Evolutionary conservation across 768 basidiomycete species (phyloP).

Genomic region (Cystoderma amianthinum): DNA sequence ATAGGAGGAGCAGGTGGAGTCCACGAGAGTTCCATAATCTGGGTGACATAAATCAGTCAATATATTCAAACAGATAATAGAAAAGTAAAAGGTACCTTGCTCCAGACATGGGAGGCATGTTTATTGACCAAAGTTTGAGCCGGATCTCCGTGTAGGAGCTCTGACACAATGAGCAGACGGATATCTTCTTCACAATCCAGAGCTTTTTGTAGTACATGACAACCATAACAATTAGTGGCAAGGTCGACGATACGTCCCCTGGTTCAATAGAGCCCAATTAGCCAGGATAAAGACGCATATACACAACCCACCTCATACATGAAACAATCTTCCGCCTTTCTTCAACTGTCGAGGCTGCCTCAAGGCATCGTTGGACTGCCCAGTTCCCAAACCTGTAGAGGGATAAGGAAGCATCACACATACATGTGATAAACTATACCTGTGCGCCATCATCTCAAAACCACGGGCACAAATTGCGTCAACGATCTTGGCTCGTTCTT

Average conservation of each 20-base stretch:
- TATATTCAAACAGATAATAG: constrained; percentile 4
- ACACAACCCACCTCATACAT: constrained; percentile 68
- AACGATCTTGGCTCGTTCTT: constrained; percentile 77
- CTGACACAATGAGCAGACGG: constrained; percentile 74
- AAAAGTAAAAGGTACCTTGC: constrained; percentile 47
- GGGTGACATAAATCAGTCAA: constrained; percentile 3
- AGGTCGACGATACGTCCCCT: constrained; percentile 83
- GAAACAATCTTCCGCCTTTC: constrained; percentile 75
- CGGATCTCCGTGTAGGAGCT: constrained; percentile 78
- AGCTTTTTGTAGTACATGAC: constrained; percentile 85
- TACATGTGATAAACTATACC: constrained; percentile 37
- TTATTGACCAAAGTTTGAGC: constrained; percentile 85
- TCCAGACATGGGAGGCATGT: constrained; percentile 90
- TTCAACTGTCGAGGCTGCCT: constrained; percentile 67
- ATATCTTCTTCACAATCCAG: constrained; percentile 89
- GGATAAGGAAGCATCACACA: background rate
- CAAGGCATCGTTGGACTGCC: constrained; percentile 85
- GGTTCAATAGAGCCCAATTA: background rate
- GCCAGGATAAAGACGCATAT: background rate
- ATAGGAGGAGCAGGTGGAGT: constrained; percentile 83
- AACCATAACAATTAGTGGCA: constrained; percentile 85
- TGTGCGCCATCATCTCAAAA: constrained; percentile 90
- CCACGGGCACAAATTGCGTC: constrained; percentile 81
- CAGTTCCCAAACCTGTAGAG: constrained; percentile 94
- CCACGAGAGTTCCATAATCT: constrained; percentile 92